Conservation (phyloP, 1,284 basidiomycete genomes). For the Ceratobasidium sp. region DNA sequence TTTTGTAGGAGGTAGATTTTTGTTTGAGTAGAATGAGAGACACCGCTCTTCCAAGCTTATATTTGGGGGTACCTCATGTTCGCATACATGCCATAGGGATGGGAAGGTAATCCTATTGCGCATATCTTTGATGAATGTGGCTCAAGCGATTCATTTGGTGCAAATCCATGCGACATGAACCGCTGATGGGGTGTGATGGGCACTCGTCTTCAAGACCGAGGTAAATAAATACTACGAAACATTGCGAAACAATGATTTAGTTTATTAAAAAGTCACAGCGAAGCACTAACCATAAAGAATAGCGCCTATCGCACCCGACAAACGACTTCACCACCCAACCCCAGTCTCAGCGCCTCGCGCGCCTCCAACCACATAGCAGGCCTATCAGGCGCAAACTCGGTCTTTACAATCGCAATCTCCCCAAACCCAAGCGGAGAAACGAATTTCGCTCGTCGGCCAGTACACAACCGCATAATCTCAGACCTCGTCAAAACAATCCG, state of each 20-base stretch:
- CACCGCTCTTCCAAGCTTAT: conserved; percentile 2
- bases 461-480: conserved; percentile 81
- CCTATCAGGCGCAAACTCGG: conserved; percentile 63
- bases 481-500: conserved; percentile 77
- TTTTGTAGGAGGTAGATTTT: conserved; percentile 56
- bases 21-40: conserved; percentile 5
- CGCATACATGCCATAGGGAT: background rate
- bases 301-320: conserved; percentile 72
- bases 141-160: background rate
- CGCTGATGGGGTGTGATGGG: no score
- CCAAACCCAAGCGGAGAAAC: conserved; percentile 84
- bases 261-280: no score
- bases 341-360: conserved; percentile 75
- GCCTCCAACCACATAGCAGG: conserved; percentile 69
- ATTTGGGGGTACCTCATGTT: background rate
- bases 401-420: conserved; percentile 85
- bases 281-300: background rate
- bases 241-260: no score
- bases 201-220: background rate
- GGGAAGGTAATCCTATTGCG: no score
- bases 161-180: background rate
- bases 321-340: conserved; percentile 77
- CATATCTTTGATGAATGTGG: no score
- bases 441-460: conserved; percentile 76
- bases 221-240: no score